Base-by-base conservation (phyloP, 2,329 filamentous ascomycete genomes). In the Sarocladium kiliense region DNA sequence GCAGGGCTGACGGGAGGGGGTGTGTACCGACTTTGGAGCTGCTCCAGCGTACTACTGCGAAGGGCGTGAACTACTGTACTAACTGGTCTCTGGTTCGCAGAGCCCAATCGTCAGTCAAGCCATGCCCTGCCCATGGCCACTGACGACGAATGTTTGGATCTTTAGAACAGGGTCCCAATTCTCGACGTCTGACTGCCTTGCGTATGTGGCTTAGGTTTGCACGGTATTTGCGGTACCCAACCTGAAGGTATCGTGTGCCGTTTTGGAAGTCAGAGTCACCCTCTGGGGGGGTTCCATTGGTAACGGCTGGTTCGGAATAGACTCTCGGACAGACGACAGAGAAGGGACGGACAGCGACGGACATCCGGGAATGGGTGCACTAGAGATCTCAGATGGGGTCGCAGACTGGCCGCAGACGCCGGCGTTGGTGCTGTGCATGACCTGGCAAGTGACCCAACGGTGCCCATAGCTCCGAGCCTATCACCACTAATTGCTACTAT, bases 1-100 rank as follows among this genome's bases (percentile, higher is more conserved):
- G 27, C 47, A 51, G 47, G 47, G 47, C 47, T 51, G 47, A 51
- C 27, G 27, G 47, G 30, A 23, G 26, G 47, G 47, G 47, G 6
- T n/a, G n/a, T n/a, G n/a, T n/a, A n/a, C n/a, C n/a, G n/a, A n/a
- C n/a, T n/a, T n/a, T n/a, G n/a, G n/a, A n/a, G n/a, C n/a, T n/a
- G n/a, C n/a, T n/a, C n/a, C n/a, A 27, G 23, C 4, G 23, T 19
- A 21, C 30, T 23, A 23, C n/a, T 30, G 21, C 10, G 21, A 36
- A 9, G 30, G 30, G 30, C 30, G 30, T 32, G 30, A 32, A 32
- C 30, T 32, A 12, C 30, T n/a, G n/a, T n/a, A n/a, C n/a, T n/a
- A n/a, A n/a, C n/a, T n/a, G n/a, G n/a, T n/a, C n/a, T n/a, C n/a
- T n/a, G n/a, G n/a, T n/a, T n/a, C n/a, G n/a, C n/a, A n/a, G n/a